phyloP scores from a whole-genome alignment of 208 protist genomes.

The Leishmania tropica region DNA sequence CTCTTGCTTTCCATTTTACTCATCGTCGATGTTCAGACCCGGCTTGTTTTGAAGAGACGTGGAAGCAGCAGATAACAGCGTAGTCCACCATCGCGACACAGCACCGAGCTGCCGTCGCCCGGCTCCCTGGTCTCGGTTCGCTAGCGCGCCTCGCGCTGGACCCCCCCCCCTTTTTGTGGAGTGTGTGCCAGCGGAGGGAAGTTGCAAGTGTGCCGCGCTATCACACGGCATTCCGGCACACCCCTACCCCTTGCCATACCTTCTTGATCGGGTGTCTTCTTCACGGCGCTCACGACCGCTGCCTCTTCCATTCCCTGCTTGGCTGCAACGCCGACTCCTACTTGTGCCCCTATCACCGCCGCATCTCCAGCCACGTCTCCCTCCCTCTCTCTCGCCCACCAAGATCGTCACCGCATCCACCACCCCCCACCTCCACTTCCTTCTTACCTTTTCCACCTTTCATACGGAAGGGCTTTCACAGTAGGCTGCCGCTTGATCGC shows the following conservation, averaged over 20 bases:
- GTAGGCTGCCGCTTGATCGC: not conserved
- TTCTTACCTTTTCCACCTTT: not conserved
- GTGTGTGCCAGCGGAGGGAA: not conserved
- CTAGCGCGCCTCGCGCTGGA: not conserved
- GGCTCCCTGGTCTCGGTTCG: not conserved
- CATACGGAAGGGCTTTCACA: not conserved
- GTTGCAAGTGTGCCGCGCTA: not conserved
- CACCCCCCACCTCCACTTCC: not conserved
- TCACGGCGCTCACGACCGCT: not conserved
- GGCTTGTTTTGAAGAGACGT: not conserved
- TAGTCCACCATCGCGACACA: not conserved
- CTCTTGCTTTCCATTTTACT: not conserved
- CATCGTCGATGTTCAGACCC: conserved; percentile 1
- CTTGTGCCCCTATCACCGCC: not conserved
- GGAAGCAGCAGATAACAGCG: not conserved
- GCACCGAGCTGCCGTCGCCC: not conserved
- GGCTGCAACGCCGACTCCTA: not conserved
- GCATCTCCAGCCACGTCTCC: too few species aligned
- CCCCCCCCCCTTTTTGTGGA: not conserved
- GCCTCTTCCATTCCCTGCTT: not conserved
- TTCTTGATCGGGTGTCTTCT: not conserved
- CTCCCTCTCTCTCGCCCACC: not conserved
- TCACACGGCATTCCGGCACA: not conserved
- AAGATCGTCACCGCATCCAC: not conserved
- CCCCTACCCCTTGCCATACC: not conserved